These are phyloP conservation scores for Pholiota adiposa DNA, from an alignment of 1,284 basidiomycete species.

Conservation along the genomic window DNA sequence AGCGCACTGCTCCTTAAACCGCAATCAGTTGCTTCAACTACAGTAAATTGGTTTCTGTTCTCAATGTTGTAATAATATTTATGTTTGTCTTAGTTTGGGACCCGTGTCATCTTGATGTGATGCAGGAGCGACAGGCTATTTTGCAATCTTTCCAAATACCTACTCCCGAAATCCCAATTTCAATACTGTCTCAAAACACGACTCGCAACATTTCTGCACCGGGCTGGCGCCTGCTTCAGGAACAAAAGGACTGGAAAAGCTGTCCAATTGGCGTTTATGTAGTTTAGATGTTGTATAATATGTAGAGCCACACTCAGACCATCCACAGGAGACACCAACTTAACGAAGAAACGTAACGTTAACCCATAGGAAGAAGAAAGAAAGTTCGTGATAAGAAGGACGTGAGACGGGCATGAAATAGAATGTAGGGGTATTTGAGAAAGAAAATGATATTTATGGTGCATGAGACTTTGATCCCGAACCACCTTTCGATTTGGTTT, in stretches of 20 bases:
- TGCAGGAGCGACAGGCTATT: conserved; percentile 55
- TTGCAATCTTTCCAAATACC: conserved; percentile 29
- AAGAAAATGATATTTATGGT: no score
- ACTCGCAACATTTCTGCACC: conserved; percentile 22
- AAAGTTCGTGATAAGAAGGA: no score
- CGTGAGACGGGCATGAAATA: not conserved
- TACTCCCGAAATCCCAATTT: not conserved
- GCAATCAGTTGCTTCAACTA: conserved; percentile 3
- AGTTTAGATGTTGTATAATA: conserved; percentile 9
- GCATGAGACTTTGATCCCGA: not conserved
- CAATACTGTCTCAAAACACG: not conserved
- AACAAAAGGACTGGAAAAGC: conserved; percentile 54
- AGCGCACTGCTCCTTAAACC: conserved; percentile 10
- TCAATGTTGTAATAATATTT: not conserved
- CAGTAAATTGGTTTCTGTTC: not conserved
- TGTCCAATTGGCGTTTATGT: conserved; percentile 68
- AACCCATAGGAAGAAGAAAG: not conserved
- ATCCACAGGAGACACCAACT: no score
- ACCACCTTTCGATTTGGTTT: conserved; percentile 28
- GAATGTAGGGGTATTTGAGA: no score
- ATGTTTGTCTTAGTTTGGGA: conserved; percentile 45
- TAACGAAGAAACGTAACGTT: not conserved
- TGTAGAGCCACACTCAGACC: not conserved
- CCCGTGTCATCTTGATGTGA: conserved; percentile 48
- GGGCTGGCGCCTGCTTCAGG: conserved; percentile 59